Evolutionary conservation across 345 rosid genomes (phyloP).

Genomic region (Eucalyptus grandis): DNA sequence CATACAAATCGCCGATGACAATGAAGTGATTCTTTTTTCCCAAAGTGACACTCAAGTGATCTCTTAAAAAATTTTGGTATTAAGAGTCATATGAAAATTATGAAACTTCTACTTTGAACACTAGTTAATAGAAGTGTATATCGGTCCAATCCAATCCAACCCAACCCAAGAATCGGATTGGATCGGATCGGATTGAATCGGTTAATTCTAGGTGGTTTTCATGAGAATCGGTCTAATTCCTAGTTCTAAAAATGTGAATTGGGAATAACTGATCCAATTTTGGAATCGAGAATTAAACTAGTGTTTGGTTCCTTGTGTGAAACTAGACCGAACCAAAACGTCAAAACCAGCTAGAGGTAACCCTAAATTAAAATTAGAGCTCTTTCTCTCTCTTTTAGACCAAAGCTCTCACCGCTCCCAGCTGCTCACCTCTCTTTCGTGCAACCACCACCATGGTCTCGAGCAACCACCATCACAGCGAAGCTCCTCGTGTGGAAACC

Average conservation of each 20-base stretch:
- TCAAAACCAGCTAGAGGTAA: background rate
- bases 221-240: rapidly evolving
- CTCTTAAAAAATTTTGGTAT: rapidly evolving
- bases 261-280: background rate
- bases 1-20: background rate
- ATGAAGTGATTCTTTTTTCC: background rate
- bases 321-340: background rate
- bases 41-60: background rate
- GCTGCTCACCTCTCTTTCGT: background rate
- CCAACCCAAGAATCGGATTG: no score
- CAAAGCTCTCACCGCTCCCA: no score
- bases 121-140: background rate
- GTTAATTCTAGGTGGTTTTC: rapidly evolving
- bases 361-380: background rate
- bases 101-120: no score
- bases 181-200: rapidly evolving
- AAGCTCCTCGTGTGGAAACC: background rate
- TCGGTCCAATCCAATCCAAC: background rate
- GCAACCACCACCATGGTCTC: background rate
- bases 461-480: background rate
- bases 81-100: rapidly evolving
- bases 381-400: background rate
- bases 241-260: background rate
- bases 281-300: rapidly evolving
- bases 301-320: rapidly evolving